phyloP scores from a whole-genome alignment of 2,329 filamentous ascomycete genomes.

The Tolypocladium tropicale region DNA sequence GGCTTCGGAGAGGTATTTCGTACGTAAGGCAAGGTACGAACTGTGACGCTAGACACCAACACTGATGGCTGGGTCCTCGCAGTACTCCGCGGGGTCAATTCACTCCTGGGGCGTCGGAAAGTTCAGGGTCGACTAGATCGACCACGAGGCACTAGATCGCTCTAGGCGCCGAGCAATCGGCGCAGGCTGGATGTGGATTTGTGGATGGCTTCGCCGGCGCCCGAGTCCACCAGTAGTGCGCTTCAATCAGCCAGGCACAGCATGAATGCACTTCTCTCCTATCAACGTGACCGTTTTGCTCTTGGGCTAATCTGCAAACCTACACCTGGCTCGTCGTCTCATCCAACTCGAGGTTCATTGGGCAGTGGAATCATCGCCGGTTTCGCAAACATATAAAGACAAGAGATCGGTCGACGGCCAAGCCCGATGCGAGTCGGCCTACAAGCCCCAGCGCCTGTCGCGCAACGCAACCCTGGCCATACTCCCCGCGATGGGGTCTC shows the following conservation, averaged over 20 bases:
- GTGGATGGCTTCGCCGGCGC: not conserved
- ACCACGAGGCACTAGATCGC: not conserved
- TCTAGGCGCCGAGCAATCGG: not conserved
- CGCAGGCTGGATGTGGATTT: not conserved
- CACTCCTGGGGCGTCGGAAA: not conserved
- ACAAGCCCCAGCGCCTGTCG: no score
- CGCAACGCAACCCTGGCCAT: not conserved
- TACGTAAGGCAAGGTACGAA: not conserved
- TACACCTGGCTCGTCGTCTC: not conserved
- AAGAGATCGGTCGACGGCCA: no score
- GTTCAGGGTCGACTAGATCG: not conserved
- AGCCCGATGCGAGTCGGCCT: no score
- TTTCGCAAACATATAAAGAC: no score
- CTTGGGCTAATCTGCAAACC: not conserved
- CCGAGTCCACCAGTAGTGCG: not conserved
- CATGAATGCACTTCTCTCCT: not conserved
- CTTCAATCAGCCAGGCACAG: not conserved
- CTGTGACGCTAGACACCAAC: not conserved
- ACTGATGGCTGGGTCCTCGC: not conserved
- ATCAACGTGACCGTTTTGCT: no score
- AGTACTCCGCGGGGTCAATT: not conserved
- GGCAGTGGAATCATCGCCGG: not conserved
- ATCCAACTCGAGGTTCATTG: not conserved
- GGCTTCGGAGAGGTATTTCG: not conserved
- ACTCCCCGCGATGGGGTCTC: not conserved